Conservation (phyloP, 2,329 filamentous ascomycete species). For the Trichoderma koningii region DNA sequence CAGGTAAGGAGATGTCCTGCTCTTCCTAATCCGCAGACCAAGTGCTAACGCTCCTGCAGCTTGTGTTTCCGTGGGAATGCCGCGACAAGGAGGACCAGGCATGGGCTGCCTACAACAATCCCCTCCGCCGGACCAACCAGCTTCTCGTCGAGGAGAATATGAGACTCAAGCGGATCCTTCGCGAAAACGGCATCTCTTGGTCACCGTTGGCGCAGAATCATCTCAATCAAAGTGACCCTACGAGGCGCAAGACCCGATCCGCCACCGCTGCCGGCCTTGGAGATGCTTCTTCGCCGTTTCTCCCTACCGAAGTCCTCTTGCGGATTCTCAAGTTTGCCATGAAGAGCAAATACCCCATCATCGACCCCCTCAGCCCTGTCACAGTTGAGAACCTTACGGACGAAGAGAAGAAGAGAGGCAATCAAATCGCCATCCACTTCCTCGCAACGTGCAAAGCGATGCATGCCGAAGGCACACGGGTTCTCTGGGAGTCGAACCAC, state of each 20-base stretch:
- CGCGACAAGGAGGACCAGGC: conserved; percentile 56
- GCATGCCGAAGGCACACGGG: conserved; percentile 50
- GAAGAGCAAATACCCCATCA: conserved; percentile 51
- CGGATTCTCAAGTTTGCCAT: conserved; percentile 55
- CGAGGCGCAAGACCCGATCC: conserved; percentile 40
- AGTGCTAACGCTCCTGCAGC: conserved; percentile 30
- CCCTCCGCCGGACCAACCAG: conserved; percentile 51
- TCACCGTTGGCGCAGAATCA: conserved; percentile 43
- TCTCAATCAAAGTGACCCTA: conserved; percentile 38
- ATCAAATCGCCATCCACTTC: conserved; percentile 56
- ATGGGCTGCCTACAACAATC: conserved; percentile 50
- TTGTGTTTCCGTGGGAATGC: conserved; percentile 51
- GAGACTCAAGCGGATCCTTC: conserved; percentile 53
- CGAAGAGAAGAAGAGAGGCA: conserved; percentile 47
- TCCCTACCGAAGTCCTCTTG: conserved; percentile 57
- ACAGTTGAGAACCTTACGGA: conserved; percentile 48
- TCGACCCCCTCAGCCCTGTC: conserved; percentile 55
- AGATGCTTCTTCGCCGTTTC: conserved; percentile 43
- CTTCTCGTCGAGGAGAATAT: conserved; percentile 52
- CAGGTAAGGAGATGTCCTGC: conserved; percentile 18
- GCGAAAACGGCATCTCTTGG: conserved; percentile 56
- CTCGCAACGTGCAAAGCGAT: conserved; percentile 55
- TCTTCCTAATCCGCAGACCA: not conserved
- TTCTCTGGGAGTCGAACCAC: conserved; percentile 54
- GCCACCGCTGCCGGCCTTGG: conserved; percentile 33